Base-by-base conservation (phyloP, 2,329 filamentous ascomycete genomes). In the Myriosclerotinia curreyana region DNA sequence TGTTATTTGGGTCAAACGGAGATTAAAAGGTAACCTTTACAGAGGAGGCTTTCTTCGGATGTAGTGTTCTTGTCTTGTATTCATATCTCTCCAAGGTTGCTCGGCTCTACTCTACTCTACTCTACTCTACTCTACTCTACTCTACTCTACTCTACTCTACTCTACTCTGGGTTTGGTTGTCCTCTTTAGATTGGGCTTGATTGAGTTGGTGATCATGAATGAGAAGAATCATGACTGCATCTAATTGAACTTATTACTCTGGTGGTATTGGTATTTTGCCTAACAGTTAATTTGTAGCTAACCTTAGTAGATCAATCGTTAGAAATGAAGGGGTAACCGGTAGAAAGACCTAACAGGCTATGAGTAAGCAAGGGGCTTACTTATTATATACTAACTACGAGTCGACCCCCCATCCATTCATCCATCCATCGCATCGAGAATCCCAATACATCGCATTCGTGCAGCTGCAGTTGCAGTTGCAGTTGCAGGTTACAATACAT, bases 401-500 rank as follows among this genome's bases (percentile, higher is more conserved):
- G n/a, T n/a, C n/a, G n/a, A 12, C n/a, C 9, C 38, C 34, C 12
- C 22, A 40, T 54, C n/a, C 34, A 40, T 40, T 14, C 36, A 40
- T 54, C 34, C 52, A 42, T 54, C 34, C 52, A 55, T 40, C 36
- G 7, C 15, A 42, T 49, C 11, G 22, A 44, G 53, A 25, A 15
- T 28, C 40, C 20, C 42, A 34, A 46, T 31, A 46, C 14, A 22
- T 58, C 28, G 6, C 25, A 22, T 58, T 20, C 17, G 25, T 28
- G 6, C 28, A 31, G 4, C 28, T 58, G 54, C 40, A 46, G 46
- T 25, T 40, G 28, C 49, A 51, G 28, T 51, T 51, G 28, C 49
- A 50, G 25, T 46, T 38, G 36, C 49, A 62, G 59, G 60, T 55
- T 62, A 48, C 60, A 62, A 25, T 50, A 40, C 52, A 40, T 44